Base-by-base conservation (phyloP, 805 yeast genomes). In the Clavispora fructus region DNA sequence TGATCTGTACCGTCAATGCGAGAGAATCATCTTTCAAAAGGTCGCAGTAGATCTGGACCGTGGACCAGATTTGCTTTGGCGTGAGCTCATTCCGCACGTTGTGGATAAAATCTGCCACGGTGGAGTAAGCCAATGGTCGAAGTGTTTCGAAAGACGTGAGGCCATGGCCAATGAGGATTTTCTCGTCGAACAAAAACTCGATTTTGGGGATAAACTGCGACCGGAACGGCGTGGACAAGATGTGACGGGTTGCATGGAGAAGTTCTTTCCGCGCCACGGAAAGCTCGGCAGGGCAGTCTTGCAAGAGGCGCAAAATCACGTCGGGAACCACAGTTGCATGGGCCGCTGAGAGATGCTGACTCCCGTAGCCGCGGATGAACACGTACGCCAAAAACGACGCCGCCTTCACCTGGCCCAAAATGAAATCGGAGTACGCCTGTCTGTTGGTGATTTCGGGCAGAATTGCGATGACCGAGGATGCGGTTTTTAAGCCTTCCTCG, bases 71-170 rank as follows among this genome's bases (percentile, higher is more conserved):
- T 60, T 89, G 97, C 35, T 79, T 81, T 1, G 91, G 79, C 0
- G 87, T 83, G 44, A 94, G 69, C 54, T 91, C 95, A 42, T 83
- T 78, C 54, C 97, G 80, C 3, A 92, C 92, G 59, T 88, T 89
- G 59, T 94, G 98, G 44, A 94, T 85, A 56, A 95, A 84, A 60
- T 94, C 99, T 0, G 99, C 98, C 42, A 94, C 92, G 12, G 95
- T 88, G 31, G 95, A 86, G 63, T 91, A 94, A 0, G 98, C 98
- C 58, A 94, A 69, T 0, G 98, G 97, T 54, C 97, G 75, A 44
- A 94, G 74, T 0, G 95, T 87, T 62, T 91, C 97, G 58, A 82
- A 83, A 2, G 95, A 84, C 0, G 99, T 94, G 43, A 94, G 76
- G 0, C 98, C 98, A 53, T 86, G 89, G 28, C 99, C 98, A 44